These are phyloP conservation scores for Acidomyces sp. DNA, from an alignment of 495 filamentous ascomycete species.

Conservation along the genomic window DNA sequence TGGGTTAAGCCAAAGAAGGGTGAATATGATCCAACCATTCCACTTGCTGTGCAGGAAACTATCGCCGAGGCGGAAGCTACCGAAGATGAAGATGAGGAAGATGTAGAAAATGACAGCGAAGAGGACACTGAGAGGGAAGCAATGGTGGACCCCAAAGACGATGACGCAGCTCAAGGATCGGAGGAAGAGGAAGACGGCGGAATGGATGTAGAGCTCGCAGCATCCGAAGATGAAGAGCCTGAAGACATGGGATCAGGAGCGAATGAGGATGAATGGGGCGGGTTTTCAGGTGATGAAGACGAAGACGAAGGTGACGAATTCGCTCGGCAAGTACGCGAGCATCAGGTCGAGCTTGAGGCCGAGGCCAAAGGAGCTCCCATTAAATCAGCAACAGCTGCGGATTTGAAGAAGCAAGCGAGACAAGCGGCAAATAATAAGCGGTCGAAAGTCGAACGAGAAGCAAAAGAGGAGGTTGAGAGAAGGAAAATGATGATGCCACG, in stretches of 20 bases:
- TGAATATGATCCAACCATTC: slow-evolving; percentile 74
- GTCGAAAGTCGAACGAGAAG: slow-evolving; percentile 25
- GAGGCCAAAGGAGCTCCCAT: slow-evolving; percentile 51
- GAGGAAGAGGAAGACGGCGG: slow-evolving; percentile 32
- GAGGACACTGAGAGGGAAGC: slow-evolving; percentile 33
- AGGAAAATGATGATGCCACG: slow-evolving; percentile 33
- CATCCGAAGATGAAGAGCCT: slow-evolving; percentile 36
- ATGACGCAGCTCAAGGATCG: slow-evolving; percentile 27
- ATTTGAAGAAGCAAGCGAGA: slow-evolving; percentile 13
- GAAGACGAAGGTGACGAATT: slow-evolving; percentile 35
- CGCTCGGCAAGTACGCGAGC: slow-evolving; percentile 40
- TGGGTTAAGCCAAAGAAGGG: slow-evolving; percentile 81
- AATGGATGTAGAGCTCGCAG: slow-evolving; percentile 44
- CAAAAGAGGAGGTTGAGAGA: slow-evolving; percentile 32
- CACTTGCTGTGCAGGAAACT: slow-evolving; percentile 61
- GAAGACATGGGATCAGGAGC: slow-evolving; percentile 30
- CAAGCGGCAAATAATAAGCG: slow-evolving; percentile 23
- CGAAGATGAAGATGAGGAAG: slow-evolving; percentile 47
- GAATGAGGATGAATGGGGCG: slow-evolving; percentile 24
- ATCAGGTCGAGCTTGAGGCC: slow-evolving; percentile 84
- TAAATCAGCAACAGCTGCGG: not conserved
- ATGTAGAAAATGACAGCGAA: slow-evolving; percentile 33
- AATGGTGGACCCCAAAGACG: slow-evolving; percentile 21
- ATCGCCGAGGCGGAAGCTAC: slow-evolving; percentile 68
- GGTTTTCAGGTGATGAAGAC: slow-evolving; percentile 42